Percentiles rank a stretch among this genome's conserved stretches.
These are phyloP conservation scores for Oropetium thomaeum DNA, from an alignment of 176 grass and related monocot species.

Conservation along the genomic window DNA sequence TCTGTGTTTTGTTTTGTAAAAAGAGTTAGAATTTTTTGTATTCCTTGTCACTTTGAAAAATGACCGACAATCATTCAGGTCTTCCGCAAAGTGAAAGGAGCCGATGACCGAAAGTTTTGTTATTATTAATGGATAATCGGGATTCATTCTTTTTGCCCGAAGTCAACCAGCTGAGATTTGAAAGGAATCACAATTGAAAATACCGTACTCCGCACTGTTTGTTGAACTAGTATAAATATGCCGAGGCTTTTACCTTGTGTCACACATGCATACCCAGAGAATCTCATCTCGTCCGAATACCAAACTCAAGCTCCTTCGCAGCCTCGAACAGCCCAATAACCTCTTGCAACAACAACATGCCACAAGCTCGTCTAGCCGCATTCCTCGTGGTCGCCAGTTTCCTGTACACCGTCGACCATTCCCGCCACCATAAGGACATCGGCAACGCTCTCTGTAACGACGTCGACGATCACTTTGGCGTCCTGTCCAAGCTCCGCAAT, in stretches of 20 bases:
- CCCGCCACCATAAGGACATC: background rate
- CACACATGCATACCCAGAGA: background rate
- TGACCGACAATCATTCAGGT: conserved; percentile 25
- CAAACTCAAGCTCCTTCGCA: conserved; percentile 29
- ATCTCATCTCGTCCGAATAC: conserved; percentile 26
- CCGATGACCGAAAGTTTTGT: conserved; percentile 1
- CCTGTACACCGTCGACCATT: background rate
- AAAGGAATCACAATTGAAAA: background rate
- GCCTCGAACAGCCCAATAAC: background rate
- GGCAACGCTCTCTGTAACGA: background rate
- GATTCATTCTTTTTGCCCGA: background rate
- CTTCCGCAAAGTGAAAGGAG: background rate
- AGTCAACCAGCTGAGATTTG: conserved; percentile 25
- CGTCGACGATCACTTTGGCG: background rate
- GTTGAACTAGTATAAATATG: too few relatives aligned
- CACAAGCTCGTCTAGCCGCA: background rate
- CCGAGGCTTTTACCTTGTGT: background rate
- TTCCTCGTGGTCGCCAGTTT: conserved; percentile 22
- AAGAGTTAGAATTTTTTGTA: too few relatives aligned
- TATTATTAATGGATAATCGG: background rate
- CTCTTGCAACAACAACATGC: conserved; percentile 3
- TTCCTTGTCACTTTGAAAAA: background rate
- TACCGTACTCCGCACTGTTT: too few relatives aligned
- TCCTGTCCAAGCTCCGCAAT: conserved; percentile 18
- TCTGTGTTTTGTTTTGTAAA: too few relatives aligned